A percentile compares a stretch with the other conserved stretches of the same genome.
These are phyloP conservation scores for Citrullus mucosospermus DNA, from an alignment of 306 rosid genomes.

Conservation along the genomic window DNA sequence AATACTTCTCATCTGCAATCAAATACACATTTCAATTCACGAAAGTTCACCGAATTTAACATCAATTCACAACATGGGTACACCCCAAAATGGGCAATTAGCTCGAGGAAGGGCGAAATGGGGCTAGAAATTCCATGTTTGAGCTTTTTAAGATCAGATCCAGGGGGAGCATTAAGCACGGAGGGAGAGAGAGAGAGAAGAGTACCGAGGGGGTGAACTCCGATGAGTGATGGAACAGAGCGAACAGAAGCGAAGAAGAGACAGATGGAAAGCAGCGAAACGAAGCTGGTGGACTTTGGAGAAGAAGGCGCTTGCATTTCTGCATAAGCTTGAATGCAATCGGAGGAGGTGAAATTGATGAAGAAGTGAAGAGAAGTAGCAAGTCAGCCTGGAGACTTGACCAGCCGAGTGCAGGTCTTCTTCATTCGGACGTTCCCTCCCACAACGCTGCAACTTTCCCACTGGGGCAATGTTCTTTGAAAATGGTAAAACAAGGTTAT, in stretches of 20 bases:
- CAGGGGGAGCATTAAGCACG: neutral
- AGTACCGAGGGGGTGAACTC: slow-evolving; percentile 73
- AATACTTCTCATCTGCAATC: slow-evolving; percentile 66
- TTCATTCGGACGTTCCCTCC: neutral
- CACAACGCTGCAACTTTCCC: neutral
- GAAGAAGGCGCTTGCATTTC: slow-evolving; percentile 10
- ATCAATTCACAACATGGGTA: slow-evolving; percentile 10
- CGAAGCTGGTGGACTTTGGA: neutral
- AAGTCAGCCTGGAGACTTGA: neutral
- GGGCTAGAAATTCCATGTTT: neutral
- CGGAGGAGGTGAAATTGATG: neutral
- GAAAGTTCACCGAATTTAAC: neutral
- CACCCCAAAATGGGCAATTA: neutral
- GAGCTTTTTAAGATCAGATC: neutral
- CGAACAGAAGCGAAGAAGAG: slow-evolving; percentile 16
- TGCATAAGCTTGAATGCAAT: neutral
- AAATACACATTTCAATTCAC: slow-evolving; percentile 10
- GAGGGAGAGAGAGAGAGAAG: neutral
- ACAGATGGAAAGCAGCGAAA: slow-evolving; percentile 19
- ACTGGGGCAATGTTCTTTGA: neutral
- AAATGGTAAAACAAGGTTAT: neutral
- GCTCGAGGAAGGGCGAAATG: neutral
- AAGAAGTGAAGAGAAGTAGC: neutral
- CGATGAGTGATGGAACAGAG: slow-evolving; percentile 32
- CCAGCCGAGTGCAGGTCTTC: neutral